Evolutionary conservation across 257 asterid genomes (phyloP).

Genomic region (Solanum paucissectum): DNA sequence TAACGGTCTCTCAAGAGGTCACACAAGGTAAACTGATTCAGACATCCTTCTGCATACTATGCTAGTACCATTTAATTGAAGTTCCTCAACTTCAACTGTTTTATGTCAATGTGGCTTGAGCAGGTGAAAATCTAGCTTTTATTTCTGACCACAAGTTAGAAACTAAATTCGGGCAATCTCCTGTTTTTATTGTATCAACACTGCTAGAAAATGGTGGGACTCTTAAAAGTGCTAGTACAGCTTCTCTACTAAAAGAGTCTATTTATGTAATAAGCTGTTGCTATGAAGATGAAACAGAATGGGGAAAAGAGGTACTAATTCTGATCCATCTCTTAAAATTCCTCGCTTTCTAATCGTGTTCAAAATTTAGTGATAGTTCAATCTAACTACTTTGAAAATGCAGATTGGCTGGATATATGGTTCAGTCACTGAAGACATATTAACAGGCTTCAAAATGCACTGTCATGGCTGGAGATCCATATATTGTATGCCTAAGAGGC

Average conservation of each 20-base stretch:
- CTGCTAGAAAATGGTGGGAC: slow-evolving; percentile 16
- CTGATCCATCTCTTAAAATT: background rate
- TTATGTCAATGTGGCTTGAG: background rate
- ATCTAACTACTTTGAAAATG: background rate
- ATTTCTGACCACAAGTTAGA: slow-evolving; percentile 13
- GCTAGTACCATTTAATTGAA: background rate
- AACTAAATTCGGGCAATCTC: slow-evolving; percentile 26
- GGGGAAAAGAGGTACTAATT: slow-evolving; percentile 24
- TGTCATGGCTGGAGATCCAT: slow-evolving; percentile 36
- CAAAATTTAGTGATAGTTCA: background rate
- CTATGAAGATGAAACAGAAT: slow-evolving; percentile 35
- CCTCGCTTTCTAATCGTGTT: background rate
- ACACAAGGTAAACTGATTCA: background rate
- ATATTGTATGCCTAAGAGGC: slow-evolving; percentile 15
- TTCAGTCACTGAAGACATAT: slow-evolving; percentile 29
- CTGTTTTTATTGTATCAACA: slow-evolving; percentile 15
- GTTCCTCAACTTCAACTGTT: background rate
- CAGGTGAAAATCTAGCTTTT: slow-evolving; percentile 7
- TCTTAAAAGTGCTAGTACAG: slow-evolving; percentile 6
- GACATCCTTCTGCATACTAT: background rate
- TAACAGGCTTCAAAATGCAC: slow-evolving; percentile 31
- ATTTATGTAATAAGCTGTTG: slow-evolving; percentile 24
- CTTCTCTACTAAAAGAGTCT: slow-evolving; percentile 26
- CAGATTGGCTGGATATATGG: slow-evolving; percentile 35
- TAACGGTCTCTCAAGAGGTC: background rate